Percentiles rank a stretch among this genome's conserved stretches.
Conservation (phyloP, 1,284 basidiomycete genomes). For the Cryptococcus sp. region DNA sequence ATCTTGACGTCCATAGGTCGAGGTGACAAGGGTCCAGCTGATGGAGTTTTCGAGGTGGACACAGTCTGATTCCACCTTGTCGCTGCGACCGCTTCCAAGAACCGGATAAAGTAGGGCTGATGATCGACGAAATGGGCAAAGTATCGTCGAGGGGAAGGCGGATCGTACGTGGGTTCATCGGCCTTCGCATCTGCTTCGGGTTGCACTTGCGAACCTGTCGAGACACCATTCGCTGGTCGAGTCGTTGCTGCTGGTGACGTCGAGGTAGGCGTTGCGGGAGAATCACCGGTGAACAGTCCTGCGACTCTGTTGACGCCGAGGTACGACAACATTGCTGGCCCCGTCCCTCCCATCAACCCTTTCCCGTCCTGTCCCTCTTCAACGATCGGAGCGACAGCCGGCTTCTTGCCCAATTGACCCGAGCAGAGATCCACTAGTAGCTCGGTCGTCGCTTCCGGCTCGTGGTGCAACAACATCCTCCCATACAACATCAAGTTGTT, state of each 20-base stretch:
- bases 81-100: slow-evolving; percentile 80
- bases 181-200: slow-evolving; percentile 6
- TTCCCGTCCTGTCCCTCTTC: slow-evolving; percentile 15
- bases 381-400: slow-evolving; percentile 36
- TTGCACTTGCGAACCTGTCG: slow-evolving; percentile 31
- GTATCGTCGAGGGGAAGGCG: slow-evolving; percentile 77
- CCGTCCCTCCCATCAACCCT: slow-evolving; percentile 16
- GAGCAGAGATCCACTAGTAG: slow-evolving; percentile 89
- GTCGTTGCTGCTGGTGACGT: slow-evolving; percentile 14
- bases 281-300: slow-evolving; percentile 32
- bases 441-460: slow-evolving; percentile 82
- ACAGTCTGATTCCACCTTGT: slow-evolving; percentile 76
- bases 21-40: background rate
- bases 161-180: slow-evolving; percentile 45
- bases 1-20: background rate
- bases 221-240: slow-evolving; percentile 29
- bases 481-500: slow-evolving; percentile 78
- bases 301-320: slow-evolving; percentile 62
- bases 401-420: slow-evolving; percentile 49
- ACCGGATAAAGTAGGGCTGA: slow-evolving; percentile 71
- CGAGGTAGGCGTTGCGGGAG: slow-evolving; percentile 41
- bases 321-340: slow-evolving; percentile 68
- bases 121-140: slow-evolving; percentile 95
- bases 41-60: background rate
- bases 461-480: slow-evolving; percentile 69